phyloP scores from a whole-genome alignment of 108 stramenopile species.

The Bacterosira constricta region DNA sequence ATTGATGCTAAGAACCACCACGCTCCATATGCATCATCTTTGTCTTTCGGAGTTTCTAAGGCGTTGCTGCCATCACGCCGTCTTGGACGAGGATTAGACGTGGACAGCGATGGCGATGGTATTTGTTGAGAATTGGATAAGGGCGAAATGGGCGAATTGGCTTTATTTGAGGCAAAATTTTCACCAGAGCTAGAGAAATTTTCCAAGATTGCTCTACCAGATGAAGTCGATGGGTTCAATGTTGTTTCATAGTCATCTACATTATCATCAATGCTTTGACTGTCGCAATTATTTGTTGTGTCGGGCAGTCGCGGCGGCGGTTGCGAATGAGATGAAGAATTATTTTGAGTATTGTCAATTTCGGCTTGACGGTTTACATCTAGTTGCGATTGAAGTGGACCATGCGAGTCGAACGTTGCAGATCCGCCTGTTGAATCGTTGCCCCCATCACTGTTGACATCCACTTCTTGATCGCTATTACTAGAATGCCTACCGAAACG shows the following conservation, averaged over 20 bases:
- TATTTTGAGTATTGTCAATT: neutral
- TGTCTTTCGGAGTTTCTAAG: constrained; percentile 21
- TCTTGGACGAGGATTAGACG: no score
- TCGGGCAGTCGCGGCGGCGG: neutral
- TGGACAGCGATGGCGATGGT: no score
- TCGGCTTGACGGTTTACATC: neutral
- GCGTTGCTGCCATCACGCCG: neutral
- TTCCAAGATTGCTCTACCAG: neutral
- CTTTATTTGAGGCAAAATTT: neutral
- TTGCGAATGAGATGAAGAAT: neutral
- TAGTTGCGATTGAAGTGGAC: neutral
- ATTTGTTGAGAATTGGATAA: no score
- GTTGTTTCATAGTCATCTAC: neutral
- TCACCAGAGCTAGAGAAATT: neutral
- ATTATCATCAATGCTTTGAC: neutral
- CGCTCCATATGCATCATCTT: constrained; percentile 12
- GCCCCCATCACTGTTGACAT: neutral
- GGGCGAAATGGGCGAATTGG: neutral
- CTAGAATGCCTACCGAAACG: neutral
- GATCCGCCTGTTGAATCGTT: neutral
- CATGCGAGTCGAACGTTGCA: neutral
- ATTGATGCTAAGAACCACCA: constrained; percentile 37
- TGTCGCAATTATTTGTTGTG: neutral
- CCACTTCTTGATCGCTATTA: neutral
- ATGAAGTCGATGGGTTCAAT: neutral